Evolutionary conservation across 2,329 filamentous ascomycete genomes (phyloP), one percentile per base, ranked within the genome.

Genomic region (Sclerotinia minor): DNA sequence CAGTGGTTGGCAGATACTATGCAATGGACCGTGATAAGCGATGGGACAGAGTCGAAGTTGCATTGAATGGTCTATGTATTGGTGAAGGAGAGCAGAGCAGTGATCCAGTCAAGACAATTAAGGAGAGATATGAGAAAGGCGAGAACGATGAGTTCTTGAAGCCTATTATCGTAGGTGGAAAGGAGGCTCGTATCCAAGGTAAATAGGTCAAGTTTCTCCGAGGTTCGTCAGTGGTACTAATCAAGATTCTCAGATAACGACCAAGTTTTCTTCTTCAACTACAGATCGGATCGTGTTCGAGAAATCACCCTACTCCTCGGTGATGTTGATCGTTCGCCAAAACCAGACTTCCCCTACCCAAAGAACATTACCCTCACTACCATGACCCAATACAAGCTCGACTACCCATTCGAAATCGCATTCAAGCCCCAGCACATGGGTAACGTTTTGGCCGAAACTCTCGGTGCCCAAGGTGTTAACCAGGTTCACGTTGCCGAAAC

Each of bases 11-110:
- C 69, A 89, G 94, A 74, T 99, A 98, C 88, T 99, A 92, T 80
- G 92, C 93, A 81, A 99, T 99, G 95, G 95, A 99, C 84, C 94
- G 95, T 74, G 95, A 99, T 80, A 98, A 98, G 92, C 89, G 95
- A 79, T 99, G 95, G 95, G 95, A 99, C 78, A 87, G 95, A 78
- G 85, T 97, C 73, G 92, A 97, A 83, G 76, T 97, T 74, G 95
- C 91, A 73, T 83, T 99, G 78, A 94, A 95, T 82, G 95, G 72
- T 69, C 78, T 99, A 75, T 83, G 97, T 57, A 83, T 86, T 17
- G 94, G 95, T 69, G 92, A 97, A 80, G 95, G 95, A 69, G 93
- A 97, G 80, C 86, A 89, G 69, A 91, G 88, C 79, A 86, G 85
- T 57, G 95, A 99, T 79, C 92, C 93, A 6, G 88, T 98, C 69